These are phyloP conservation scores for Acanthamoeba lenticulata DNA, from an alignment of 208 protist genomes.

Conservation along the genomic window DNA sequence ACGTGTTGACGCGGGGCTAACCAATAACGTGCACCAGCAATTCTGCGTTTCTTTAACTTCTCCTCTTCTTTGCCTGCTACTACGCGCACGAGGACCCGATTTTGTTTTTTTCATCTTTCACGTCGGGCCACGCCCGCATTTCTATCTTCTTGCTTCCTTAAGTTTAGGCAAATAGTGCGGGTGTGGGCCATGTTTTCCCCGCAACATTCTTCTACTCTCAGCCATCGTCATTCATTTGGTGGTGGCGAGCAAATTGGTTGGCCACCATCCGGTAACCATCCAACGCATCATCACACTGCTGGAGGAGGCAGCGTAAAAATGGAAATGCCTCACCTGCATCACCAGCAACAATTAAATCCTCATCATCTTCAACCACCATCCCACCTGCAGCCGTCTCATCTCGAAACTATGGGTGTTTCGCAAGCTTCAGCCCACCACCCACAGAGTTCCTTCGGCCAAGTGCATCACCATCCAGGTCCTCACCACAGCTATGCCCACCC, in stretches of 20 bases:
- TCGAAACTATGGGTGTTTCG: background rate
- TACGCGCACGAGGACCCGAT: background rate
- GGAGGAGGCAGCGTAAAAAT: background rate
- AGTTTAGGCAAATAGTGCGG: too few species aligned
- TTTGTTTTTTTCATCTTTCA: background rate
- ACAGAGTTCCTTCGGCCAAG: background rate
- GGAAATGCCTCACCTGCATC: background rate
- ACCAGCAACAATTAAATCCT: background rate
- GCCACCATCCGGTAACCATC: background rate
- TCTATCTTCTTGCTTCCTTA: background rate
- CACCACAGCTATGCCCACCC: background rate
- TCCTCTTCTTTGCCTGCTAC: background rate
- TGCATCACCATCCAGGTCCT: background rate
- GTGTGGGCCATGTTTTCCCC: background rate
- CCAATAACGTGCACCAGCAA: too few species aligned
- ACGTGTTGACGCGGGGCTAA: too few species aligned
- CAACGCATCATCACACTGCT: background rate
- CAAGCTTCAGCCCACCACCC: background rate
- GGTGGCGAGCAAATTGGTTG: constrained; percentile 16
- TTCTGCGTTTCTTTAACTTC: too few species aligned
- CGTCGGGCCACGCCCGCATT: background rate
- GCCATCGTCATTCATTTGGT: background rate
- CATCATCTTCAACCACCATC: background rate
- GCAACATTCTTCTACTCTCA: background rate
- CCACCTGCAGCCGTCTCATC: background rate